Evolutionary conservation across 495 filamentous ascomycete genomes (phyloP).

Genomic region (Hypoxylon cercidicola): DNA sequence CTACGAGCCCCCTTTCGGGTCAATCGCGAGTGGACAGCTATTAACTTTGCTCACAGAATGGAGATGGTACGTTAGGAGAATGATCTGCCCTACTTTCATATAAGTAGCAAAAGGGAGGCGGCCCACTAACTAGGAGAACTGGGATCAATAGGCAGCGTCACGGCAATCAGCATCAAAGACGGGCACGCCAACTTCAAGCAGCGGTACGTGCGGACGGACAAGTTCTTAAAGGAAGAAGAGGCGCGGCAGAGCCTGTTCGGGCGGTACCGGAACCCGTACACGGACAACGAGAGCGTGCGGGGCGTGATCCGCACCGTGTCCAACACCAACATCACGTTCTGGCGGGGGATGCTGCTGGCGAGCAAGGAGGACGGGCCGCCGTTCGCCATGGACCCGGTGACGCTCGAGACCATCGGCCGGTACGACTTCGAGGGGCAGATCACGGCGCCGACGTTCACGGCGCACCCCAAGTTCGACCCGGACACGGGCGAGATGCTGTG

Average conservation of each 20-base stretch:
- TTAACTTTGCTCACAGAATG: slow-evolving; percentile 30
- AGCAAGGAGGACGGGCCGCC: slow-evolving; percentile 66
- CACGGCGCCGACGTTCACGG: slow-evolving; percentile 63
- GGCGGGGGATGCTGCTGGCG: slow-evolving; percentile 61
- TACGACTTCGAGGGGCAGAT: slow-evolving; percentile 70
- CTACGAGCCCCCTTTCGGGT: background rate
- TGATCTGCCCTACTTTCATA: background rate
- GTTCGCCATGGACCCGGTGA: slow-evolving; percentile 65
- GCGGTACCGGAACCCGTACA: slow-evolving; percentile 65
- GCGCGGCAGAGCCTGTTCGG: slow-evolving; percentile 58
- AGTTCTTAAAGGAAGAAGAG: slow-evolving; percentile 54
- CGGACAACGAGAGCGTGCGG: slow-evolving; percentile 61
- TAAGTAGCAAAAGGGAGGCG: background rate
- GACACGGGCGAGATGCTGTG: slow-evolving; percentile 66
- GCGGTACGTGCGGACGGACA: slow-evolving; percentile 64
- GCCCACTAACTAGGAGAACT: background rate
- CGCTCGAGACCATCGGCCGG: slow-evolving; percentile 63
- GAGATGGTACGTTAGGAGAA: slow-evolving; percentile 40
- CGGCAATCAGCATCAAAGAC: slow-evolving; percentile 62
- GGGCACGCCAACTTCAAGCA: slow-evolving; percentile 63
- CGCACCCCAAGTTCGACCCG: slow-evolving; percentile 71
- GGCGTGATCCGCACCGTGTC: slow-evolving; percentile 60
- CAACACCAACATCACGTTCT: slow-evolving; percentile 68
- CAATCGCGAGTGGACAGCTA: background rate
- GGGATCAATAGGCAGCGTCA: slow-evolving; percentile 52